A percentile compares a stretch with the other conserved stretches of the same genome.
These are phyloP conservation scores for Teunomyces pallodes DNA, from an alignment of 805 yeast species.

Conservation along the genomic window DNA sequence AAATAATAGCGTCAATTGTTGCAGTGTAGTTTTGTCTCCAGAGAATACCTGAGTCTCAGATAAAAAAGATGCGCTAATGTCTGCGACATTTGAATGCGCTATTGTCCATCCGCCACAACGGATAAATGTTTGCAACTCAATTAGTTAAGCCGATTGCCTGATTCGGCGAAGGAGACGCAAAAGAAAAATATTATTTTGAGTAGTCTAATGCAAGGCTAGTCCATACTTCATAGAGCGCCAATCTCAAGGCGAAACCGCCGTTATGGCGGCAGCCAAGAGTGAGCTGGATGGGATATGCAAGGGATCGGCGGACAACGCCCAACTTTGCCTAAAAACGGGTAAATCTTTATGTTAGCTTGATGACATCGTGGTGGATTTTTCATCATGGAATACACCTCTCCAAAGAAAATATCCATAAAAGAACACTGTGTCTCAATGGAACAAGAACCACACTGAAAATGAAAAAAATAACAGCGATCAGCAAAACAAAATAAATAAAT, in stretches of 20 bases:
- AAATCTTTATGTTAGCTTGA: background rate
- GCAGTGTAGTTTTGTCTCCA: too few species aligned
- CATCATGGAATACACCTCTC: background rate
- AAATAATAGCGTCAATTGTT: too few species aligned
- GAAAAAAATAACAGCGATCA: background rate
- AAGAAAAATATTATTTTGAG: background rate
- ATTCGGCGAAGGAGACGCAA: background rate
- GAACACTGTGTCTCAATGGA: background rate
- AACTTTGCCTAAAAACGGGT: background rate
- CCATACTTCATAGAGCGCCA: background rate
- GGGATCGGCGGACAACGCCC: background rate
- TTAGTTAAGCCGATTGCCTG: background rate
- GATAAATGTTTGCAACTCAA: background rate
- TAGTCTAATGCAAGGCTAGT: background rate
- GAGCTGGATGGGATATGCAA: background rate
- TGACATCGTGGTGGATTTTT: background rate
- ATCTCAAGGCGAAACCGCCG: background rate
- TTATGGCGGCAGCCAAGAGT: background rate
- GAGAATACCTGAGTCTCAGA: background rate
- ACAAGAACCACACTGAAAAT: background rate
- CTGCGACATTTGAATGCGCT: background rate
- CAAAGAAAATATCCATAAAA: background rate
- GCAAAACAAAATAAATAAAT: background rate
- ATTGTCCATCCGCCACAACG: background rate
- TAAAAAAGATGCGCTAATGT: background rate